Evolutionary conservation across 2,329 filamentous ascomycete genomes (phyloP).

Genomic region (Epichloe elymi): DNA sequence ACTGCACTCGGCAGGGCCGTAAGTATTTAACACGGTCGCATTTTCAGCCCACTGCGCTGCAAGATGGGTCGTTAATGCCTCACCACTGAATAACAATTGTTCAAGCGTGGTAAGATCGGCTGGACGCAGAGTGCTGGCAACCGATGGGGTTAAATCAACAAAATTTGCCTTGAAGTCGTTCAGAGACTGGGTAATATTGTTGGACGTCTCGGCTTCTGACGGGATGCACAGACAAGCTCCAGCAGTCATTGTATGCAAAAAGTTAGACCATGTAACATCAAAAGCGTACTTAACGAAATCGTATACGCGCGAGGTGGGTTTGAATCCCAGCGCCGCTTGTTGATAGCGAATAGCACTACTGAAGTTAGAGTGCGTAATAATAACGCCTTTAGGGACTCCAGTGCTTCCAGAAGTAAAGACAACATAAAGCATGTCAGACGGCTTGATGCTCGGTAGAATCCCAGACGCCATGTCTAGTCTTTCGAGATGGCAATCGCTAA

Average conservation of each 20-base stretch:
- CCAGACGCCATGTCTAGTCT: not conserved
- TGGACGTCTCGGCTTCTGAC: constrained; percentile 28
- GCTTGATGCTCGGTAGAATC: not conserved
- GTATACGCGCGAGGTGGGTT: constrained; percentile 3
- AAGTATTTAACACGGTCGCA: not conserved
- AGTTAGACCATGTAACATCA: constrained; percentile 5
- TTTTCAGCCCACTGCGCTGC: constrained; percentile 1
- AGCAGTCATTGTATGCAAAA: constrained; percentile 3
- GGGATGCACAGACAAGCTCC: constrained; percentile 8
- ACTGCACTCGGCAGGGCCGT: constrained; percentile 5
- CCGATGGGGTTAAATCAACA: constrained; percentile 29
- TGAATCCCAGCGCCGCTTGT: constrained; percentile 1
- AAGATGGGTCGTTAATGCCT: constrained; percentile 1
- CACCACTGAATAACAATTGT: constrained; percentile 1
- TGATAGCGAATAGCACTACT: constrained; percentile 5
- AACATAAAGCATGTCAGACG: constrained; percentile 2
- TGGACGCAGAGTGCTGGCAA: constrained; percentile 22
- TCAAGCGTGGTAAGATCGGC: not conserved
- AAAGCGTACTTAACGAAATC: constrained; percentile 7
- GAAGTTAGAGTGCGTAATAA: constrained; percentile 8
- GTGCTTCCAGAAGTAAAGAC: constrained; percentile 13
- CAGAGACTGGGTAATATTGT: constrained; percentile 29
- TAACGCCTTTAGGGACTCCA: constrained; percentile 11
- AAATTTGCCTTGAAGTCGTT: constrained; percentile 26
- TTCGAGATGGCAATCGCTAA: not conserved